Percentiles rank a stretch among this genome's conserved stretches.
phyloP scores from a whole-genome alignment of 257 asterid species.

The Nicotiana undulata region DNA sequence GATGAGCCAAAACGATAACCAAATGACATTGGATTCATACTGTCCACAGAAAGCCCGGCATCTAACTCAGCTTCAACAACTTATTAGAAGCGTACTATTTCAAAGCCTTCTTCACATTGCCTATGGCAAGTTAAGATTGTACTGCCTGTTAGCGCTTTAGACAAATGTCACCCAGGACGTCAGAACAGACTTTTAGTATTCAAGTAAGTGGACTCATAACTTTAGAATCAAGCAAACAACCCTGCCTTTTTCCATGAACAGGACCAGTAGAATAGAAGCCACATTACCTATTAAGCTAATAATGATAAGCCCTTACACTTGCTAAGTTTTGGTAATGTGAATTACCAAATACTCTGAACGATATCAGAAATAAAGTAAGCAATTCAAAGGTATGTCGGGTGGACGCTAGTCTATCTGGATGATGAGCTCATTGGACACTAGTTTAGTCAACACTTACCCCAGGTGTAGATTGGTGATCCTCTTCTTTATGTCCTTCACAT shows the following conservation, averaged over 20 bases:
- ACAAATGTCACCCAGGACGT: not conserved
- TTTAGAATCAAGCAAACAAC: not conserved
- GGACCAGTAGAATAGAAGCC: not conserved
- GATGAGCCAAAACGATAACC: not conserved
- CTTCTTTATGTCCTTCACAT: constrained; percentile 39
- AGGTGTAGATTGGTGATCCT: constrained; percentile 54
- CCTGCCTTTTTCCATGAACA: not conserved
- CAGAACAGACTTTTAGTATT: not conserved
- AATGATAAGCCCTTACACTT: not conserved
- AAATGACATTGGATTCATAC: not conserved
- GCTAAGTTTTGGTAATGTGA: not conserved
- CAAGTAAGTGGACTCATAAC: not conserved
- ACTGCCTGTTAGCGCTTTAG: not conserved
- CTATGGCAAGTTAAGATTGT: not conserved
- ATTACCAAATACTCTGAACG: not conserved
- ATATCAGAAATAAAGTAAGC: not conserved
- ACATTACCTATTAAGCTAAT: not conserved
- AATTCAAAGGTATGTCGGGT: not conserved
- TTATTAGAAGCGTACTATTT: not conserved
- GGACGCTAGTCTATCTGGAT: not conserved
- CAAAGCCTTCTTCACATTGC: not conserved
- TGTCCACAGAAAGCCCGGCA: not conserved
- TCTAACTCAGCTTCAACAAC: not conserved
- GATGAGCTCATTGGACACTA: not conserved
- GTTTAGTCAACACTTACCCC: constrained; percentile 27